Conservation (phyloP, 2,329 filamentous ascomycete genomes). For the Coniochaeta sp. region DNA sequence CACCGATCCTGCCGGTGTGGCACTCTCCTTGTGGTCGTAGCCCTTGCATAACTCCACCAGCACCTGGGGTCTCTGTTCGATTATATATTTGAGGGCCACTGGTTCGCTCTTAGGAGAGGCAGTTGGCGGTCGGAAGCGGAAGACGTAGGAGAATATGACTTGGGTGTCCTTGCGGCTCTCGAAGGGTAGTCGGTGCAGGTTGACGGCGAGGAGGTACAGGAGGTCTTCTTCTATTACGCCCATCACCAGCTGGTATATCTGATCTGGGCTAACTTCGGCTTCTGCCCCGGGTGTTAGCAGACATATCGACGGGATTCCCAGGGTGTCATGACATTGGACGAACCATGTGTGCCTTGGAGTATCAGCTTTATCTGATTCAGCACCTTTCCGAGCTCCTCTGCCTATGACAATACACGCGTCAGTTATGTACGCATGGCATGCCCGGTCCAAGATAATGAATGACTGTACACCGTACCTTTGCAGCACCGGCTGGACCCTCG, state of each 20-base stretch:
- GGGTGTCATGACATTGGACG: constrained; percentile 10
- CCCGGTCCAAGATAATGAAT: not conserved
- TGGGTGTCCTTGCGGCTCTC: constrained; percentile 94
- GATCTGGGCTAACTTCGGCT: constrained; percentile 76
- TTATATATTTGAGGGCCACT: constrained; percentile 80
- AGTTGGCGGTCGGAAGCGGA: constrained; percentile 74
- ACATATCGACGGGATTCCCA: not conserved
- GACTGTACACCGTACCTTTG: constrained; percentile 32
- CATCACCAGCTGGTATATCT: constrained; percentile 79
- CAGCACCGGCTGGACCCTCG: constrained; percentile 38
- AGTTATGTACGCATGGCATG: constrained; percentile 2
- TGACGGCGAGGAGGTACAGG: constrained; percentile 73
- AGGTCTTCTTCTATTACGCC: constrained; percentile 85
- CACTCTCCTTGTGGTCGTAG: constrained; percentile 85
- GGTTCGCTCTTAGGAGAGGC: constrained; percentile 65
- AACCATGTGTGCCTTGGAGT: constrained; percentile 89
- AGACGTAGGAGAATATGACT: constrained; percentile 90
- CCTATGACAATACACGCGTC: constrained; percentile 42
- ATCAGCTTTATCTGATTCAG: constrained; percentile 87
- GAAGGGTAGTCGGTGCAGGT: constrained; percentile 82
- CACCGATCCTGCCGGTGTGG: constrained; percentile 84
- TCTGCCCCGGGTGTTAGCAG: constrained; percentile 43
- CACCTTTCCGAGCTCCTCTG: constrained; percentile 80
- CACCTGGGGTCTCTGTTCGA: constrained; percentile 79
- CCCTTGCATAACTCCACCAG: constrained; percentile 82